Base-by-base conservation (phyloP, 192 early-diverging fungal species). In the Martensiomyces pterosporus region DNA sequence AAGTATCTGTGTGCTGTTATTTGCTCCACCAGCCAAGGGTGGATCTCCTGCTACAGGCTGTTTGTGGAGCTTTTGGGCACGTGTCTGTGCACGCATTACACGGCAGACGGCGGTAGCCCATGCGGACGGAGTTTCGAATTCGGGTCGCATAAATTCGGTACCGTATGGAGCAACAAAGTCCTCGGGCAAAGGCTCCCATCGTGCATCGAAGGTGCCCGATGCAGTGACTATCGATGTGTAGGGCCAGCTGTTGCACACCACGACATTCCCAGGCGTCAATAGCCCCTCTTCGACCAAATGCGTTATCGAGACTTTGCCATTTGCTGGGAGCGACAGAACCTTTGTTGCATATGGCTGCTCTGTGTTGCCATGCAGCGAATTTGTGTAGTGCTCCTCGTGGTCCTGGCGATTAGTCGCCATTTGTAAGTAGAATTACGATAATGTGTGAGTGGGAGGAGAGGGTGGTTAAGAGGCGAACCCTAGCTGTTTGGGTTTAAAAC, bases 21-120 rank as follows among this genome's bases (percentile, higher is more conserved):
- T n/a, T n/a, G n/a, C n/a, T n/a, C n/a, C n/a, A n/a, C n/a, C n/a
- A n/a, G n/a, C n/a, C n/a, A n/a, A n/a, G n/a, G n/a, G n/a, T n/a
- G n/a, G n/a, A n/a, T n/a, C n/a, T n/a, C n/a, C n/a, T n/a, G n/a
- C n/a, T n/a, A n/a, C n/a, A n/a, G n/a, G n/a, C n/a, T 41, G 6
- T 41, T 14, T 41, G 16, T 14, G 22, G 16, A 9, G 39, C 39
- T 41, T 21, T 5, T 43, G 59, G 4, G 59, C 67, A 19, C 50
- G 43, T 3, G 46, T 19, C 34, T 74, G 71, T 15, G 71, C 71
- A 5, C 77, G 55, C 52, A 66, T 73, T 9, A 76, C 74, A 14
- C 78, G 65, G 41, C 79, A 76, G 32, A 84, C 75, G 0, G 80
- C 80, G 1, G 82, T 82, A 4, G 80, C 82, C 79, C 76, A 84